These are phyloP conservation scores for Catharanthus roseus DNA, from an alignment of 257 asterid genomes.

Conservation along the genomic window DNA sequence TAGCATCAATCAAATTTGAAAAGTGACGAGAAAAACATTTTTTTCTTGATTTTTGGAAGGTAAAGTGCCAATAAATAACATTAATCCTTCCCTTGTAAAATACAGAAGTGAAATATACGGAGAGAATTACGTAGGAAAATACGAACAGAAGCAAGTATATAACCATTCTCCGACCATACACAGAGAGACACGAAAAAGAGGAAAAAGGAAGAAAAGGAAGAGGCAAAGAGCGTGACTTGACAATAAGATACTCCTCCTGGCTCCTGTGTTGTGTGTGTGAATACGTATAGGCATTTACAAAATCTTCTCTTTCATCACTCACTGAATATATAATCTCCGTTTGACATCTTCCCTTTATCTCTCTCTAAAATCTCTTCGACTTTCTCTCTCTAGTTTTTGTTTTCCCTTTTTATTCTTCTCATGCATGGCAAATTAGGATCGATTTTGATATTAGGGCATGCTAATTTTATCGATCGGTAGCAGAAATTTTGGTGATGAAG, in stretches of 20 bases:
- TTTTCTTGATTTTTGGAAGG: too few species aligned
- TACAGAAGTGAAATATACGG: too few species aligned
- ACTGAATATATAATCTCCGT: constrained; percentile 4
- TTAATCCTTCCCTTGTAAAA: too few species aligned
- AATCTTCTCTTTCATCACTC: constrained; percentile 27
- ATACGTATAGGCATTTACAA: too few species aligned
- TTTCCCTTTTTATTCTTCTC: constrained; percentile 5
- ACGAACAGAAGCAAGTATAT: not conserved
- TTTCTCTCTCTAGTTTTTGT: constrained; percentile 24
- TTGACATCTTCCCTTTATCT: constrained; percentile 16
- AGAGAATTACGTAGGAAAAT: too few species aligned
- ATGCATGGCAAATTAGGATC: constrained; percentile 51
- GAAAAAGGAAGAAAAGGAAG: too few species aligned
- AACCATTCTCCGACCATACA: not conserved
- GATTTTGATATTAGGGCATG: constrained; percentile 46
- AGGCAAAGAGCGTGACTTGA: not conserved
- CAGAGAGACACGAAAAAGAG: not conserved
- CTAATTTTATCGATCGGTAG: constrained; percentile 12
- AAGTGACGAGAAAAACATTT: too few species aligned
- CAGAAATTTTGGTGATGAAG: constrained; percentile 21
- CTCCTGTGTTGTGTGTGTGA: too few species aligned
- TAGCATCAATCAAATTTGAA: too few species aligned
- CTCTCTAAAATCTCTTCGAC: constrained; percentile 24
- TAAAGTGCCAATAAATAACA: too few species aligned
- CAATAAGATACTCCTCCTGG: too few species aligned